These are phyloP conservation scores for Lodderomyces oxycetoniae DNA, from an alignment of 1,139 yeast species.

Conservation along the genomic window DNA sequence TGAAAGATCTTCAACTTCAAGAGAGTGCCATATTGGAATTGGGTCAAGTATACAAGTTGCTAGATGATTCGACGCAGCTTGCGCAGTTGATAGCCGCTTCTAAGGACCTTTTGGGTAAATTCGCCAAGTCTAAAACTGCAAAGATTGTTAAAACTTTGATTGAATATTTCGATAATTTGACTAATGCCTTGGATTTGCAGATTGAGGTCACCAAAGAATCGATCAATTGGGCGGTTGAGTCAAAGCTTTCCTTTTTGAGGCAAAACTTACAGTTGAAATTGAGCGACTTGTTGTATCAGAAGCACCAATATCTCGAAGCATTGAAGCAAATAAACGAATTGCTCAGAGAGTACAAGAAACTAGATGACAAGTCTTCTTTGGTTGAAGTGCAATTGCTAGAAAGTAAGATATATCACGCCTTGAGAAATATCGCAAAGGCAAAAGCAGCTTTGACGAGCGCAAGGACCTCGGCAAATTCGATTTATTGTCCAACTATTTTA, in stretches of 20 bases:
- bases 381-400: slow-evolving; percentile 95
- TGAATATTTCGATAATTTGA: slow-evolving; percentile 69
- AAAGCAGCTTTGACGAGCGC: slow-evolving; percentile 93
- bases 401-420: slow-evolving; percentile 82
- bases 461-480: slow-evolving; percentile 92
- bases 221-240: slow-evolving; percentile 81
- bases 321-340: slow-evolving; percentile 66
- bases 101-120: slow-evolving; percentile 60
- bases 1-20: slow-evolving; percentile 43
- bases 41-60: slow-evolving; percentile 52
- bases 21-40: slow-evolving; percentile 62
- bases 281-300: slow-evolving; percentile 66
- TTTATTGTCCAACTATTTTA: slow-evolving; percentile 89
- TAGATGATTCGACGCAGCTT: slow-evolving; percentile 47
- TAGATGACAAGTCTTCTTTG: slow-evolving; percentile 91
- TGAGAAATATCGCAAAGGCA: slow-evolving; percentile 88
- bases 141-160: slow-evolving; percentile 75
- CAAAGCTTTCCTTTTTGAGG: slow-evolving; percentile 81
- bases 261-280: slow-evolving; percentile 84
- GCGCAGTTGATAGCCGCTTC: slow-evolving; percentile 64
- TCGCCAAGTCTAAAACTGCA: slow-evolving; percentile 94
- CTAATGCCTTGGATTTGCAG: slow-evolving; percentile 66
- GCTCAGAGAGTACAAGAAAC: slow-evolving; percentile 79
- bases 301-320: slow-evolving; percentile 65
- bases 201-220: slow-evolving; percentile 71